phyloP scores from a whole-genome alignment of 176 grass and related monocot species.

The Tuctoria greenei region DNA sequence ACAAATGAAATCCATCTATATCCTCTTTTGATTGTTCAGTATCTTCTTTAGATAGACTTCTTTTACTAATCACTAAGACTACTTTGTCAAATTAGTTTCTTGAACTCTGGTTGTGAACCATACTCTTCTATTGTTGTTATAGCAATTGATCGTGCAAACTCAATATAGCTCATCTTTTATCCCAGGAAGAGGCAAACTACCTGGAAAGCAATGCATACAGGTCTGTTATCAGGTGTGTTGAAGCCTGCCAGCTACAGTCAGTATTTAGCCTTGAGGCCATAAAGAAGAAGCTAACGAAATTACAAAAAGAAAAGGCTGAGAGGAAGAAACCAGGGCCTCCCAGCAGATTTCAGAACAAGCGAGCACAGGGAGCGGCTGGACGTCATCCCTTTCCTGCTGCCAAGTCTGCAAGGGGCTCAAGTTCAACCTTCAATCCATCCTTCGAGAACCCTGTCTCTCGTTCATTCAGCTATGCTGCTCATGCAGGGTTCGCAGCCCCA shows the following conservation, averaged over 20 bases:
- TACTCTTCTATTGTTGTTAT: neutral
- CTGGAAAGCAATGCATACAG: constrained; percentile 58
- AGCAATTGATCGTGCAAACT: neutral
- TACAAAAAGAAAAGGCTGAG: constrained; percentile 65
- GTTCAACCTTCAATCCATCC: constrained; percentile 33
- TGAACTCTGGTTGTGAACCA: constrained; percentile 3
- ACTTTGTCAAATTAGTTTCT: neutral
- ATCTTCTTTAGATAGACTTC: neutral
- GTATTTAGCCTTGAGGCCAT: constrained; percentile 39
- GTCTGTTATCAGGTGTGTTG: constrained; percentile 70
- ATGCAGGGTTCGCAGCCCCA: constrained; percentile 18
- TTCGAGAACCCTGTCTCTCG: constrained; percentile 44
- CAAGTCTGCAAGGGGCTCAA: constrained; percentile 39
- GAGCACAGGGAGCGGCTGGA: constrained; percentile 27
- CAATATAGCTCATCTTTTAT: neutral
- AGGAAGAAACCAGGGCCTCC: constrained; percentile 45
- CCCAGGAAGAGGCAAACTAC: constrained; percentile 54
- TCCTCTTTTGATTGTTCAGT: constrained; percentile 6
- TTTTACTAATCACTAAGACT: neutral
- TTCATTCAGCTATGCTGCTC: constrained; percentile 32
- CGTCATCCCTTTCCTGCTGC: constrained; percentile 34
- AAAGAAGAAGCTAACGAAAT: constrained; percentile 50
- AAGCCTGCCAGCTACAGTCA: constrained; percentile 60
- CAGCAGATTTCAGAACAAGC: constrained; percentile 49
- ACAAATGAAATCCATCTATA: neutral